Evolutionary conservation across 495 filamentous ascomycete species (phyloP).

Genomic region (Aspergillus coremiiformis): DNA sequence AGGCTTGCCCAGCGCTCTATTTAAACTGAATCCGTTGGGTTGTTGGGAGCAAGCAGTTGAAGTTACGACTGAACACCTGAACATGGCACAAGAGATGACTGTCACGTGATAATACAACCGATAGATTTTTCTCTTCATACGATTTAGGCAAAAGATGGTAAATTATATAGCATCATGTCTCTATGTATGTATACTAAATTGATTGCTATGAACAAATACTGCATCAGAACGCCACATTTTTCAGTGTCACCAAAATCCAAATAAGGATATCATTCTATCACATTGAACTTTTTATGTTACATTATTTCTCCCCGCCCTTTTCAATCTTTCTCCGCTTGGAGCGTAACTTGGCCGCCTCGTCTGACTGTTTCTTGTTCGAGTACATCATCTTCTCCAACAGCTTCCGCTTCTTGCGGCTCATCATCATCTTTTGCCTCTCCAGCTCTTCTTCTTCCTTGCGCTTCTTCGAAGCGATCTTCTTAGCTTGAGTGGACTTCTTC

Average conservation of each 20-base stretch:
- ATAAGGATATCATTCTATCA: conserved; percentile 22
- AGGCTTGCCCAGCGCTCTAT: not conserved
- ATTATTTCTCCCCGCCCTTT: conserved; percentile 44
- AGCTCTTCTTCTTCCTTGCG: conserved; percentile 74
- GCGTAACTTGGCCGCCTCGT: conserved; percentile 64
- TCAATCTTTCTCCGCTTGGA: conserved; percentile 85
- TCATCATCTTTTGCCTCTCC: conserved; percentile 85
- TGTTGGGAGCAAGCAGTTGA: not conserved
- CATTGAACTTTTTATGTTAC: conserved; percentile 15
- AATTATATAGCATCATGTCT: not conserved
- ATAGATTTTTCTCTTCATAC: not conserved
- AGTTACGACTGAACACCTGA: no score
- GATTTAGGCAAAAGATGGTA: no score
- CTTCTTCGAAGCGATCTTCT: conserved; percentile 60
- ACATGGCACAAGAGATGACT: not conserved
- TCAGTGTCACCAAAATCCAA: conserved; percentile 11
- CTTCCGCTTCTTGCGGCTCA: conserved; percentile 86
- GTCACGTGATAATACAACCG: not conserved
- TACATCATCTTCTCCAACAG: conserved; percentile 87
- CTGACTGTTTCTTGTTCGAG: conserved; percentile 76
- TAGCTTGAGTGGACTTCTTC: conserved; percentile 56
- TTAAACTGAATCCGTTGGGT: not conserved
- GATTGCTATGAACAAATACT: conserved; percentile 1
- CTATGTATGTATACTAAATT: not conserved
- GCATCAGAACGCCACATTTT: conserved; percentile 14